A percentile compares a stretch with the other conserved stretches of the same genome.
Evolutionary conservation across 2,329 filamentous ascomycete species (phyloP).

Genomic region (Grosmannia clavigera): DNA sequence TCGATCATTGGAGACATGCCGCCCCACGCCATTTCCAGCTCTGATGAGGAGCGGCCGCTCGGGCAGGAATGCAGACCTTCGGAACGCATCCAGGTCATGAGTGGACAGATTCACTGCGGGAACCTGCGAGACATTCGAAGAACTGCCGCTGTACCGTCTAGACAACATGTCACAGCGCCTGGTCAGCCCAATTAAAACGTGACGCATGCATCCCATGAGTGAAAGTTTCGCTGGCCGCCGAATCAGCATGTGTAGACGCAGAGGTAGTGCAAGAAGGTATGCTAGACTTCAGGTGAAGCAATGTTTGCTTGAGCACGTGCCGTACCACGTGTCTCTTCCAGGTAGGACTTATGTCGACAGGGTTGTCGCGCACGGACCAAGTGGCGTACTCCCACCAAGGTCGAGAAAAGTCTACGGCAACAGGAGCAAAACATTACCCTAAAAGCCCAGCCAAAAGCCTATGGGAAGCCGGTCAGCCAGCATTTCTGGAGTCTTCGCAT

Average conservation of each 20-base stretch:
- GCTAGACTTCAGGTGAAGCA: background rate
- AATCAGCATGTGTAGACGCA: background rate
- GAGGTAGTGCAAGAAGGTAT: background rate
- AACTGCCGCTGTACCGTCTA: background rate
- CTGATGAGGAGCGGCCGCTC: conserved; percentile 40
- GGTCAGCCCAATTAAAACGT: background rate
- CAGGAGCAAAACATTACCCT: conserved; percentile 3
- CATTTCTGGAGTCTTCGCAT: background rate
- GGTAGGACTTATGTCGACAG: background rate
- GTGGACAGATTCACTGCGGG: background rate
- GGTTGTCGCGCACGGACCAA: conserved; percentile 3
- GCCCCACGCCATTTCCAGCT: background rate
- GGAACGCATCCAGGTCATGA: conserved; percentile 32
- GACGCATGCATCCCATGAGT: background rate
- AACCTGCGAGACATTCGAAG: background rate
- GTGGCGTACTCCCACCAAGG: background rate
- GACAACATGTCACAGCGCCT: background rate
- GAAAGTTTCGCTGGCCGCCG: background rate
- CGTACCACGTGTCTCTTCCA: background rate
- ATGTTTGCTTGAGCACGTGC: background rate
- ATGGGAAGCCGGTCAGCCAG: background rate
- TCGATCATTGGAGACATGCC: background rate
- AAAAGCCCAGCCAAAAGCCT: background rate
- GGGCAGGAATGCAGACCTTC: conserved; percentile 36
- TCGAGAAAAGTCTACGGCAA: background rate